These are phyloP conservation scores for Aspergillus quadrilineatus DNA, from an alignment of 2,329 filamentous ascomycete genomes.

Conservation along the genomic window DNA sequence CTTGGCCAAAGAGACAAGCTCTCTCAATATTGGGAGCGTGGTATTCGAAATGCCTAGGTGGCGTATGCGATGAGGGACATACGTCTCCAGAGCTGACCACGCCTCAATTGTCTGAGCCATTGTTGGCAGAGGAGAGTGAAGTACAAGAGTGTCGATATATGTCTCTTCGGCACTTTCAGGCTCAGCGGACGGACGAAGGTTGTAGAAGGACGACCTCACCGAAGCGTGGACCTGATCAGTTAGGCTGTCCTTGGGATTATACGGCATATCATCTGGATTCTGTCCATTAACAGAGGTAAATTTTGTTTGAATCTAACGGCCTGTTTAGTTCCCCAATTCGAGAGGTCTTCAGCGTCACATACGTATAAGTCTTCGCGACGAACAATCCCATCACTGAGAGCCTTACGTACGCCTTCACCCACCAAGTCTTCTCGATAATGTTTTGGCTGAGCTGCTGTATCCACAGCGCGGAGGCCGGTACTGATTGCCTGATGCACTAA, in stretches of 20 bases:
- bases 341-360: slow-evolving; percentile 25
- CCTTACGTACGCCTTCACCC: slow-evolving; percentile 63
- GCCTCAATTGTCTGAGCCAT: slow-evolving; percentile 58
- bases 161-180: slow-evolving; percentile 37
- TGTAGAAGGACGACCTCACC: slow-evolving; percentile 63
- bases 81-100: slow-evolving; percentile 66
- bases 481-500: slow-evolving; percentile 68
- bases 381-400: slow-evolving; percentile 60
- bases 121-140: slow-evolving; percentile 57
- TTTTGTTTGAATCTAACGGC: slow-evolving; percentile 72
- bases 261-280: slow-evolving; percentile 61
- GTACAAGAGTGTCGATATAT: slow-evolving; percentile 59
- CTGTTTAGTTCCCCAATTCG: background rate
- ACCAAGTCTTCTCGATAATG: slow-evolving; percentile 75
- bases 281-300: slow-evolving; percentile 68
- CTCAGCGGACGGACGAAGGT: slow-evolving; percentile 49
- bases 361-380: slow-evolving; percentile 64
- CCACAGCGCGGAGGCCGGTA: slow-evolving; percentile 69
- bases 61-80: slow-evolving; percentile 64
- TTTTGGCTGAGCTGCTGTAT: slow-evolving; percentile 75
- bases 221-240: slow-evolving; percentile 66
- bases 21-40: slow-evolving; percentile 56
- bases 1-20: slow-evolving; percentile 46
- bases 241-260: slow-evolving; percentile 58
- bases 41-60: slow-evolving; percentile 75